Evolutionary conservation across 108 stramenopile genomes (phyloP).

Genomic region (Mediolabrus comicus): DNA sequence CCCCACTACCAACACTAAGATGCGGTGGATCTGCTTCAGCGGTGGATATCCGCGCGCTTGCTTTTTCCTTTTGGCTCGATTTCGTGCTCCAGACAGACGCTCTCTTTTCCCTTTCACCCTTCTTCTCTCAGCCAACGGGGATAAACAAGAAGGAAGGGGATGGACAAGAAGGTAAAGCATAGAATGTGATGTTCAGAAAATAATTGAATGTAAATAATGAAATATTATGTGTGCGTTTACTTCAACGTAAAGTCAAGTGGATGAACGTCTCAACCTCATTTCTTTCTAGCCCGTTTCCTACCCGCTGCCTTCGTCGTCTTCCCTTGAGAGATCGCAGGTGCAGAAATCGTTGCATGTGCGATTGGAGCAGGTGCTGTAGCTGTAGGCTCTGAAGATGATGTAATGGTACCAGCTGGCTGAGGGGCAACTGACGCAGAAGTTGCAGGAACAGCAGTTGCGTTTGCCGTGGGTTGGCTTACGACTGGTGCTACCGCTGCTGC

Average conservation of each 20-base stretch:
- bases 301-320: slow-evolving; percentile 3
- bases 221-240: not conserved
- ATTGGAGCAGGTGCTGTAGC: slow-evolving; percentile 3
- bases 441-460: slow-evolving; percentile 14
- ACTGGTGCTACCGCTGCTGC: slow-evolving; percentile 16
- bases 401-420: not conserved
- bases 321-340: not conserved
- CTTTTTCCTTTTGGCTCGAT: too few species aligned
- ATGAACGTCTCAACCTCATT: not conserved
- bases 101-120: too few species aligned
- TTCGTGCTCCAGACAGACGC: too few species aligned
- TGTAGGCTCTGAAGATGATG: not conserved
- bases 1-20: not conserved
- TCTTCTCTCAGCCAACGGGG: too few species aligned
- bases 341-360: not conserved
- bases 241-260: not conserved
- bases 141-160: too few species aligned
- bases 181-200: too few species aligned
- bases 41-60: too few species aligned
- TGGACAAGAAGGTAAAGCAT: too few species aligned
- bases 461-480: slow-evolving; percentile 4
- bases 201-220: too few species aligned
- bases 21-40: too few species aligned
- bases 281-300: slow-evolving; percentile 37
- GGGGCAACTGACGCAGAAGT: not conserved